Conservation (phyloP, 306 rosid species). For the Erythrophleum fordii region DNA sequence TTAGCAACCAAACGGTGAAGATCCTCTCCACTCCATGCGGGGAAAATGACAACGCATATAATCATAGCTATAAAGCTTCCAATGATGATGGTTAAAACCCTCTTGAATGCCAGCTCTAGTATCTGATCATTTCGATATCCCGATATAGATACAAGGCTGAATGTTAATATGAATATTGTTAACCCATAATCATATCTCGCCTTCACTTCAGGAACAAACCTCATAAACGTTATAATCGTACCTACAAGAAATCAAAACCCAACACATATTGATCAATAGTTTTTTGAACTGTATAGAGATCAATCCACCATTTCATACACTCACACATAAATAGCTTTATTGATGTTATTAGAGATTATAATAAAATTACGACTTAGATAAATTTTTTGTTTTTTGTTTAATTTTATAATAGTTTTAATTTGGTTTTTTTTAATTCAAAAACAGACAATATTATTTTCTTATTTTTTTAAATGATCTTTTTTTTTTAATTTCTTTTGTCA, state of each 20-base stretch:
- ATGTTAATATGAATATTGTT: conserved; percentile 56
- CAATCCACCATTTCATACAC: too few species aligned
- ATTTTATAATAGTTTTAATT: too few species aligned
- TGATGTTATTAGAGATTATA: too few species aligned
- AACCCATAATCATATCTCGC: conserved; percentile 69
- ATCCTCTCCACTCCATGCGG: conserved; percentile 72
- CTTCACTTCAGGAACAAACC: conserved; percentile 58
- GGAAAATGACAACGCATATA: conserved; percentile 52
- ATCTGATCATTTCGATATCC: conserved; percentile 54
- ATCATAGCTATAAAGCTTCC: conserved; percentile 53
- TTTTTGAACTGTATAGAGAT: too few species aligned
- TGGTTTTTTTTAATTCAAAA: too few species aligned
- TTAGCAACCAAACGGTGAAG: conserved; percentile 56
- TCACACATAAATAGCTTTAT: too few species aligned
- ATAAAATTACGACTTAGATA: too few species aligned
- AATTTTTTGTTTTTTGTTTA: too few species aligned
- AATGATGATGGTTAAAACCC: conserved; percentile 50
- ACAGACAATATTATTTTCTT: too few species aligned
- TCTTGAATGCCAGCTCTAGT: conserved; percentile 41
- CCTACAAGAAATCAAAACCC: background rate
- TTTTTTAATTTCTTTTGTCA: too few species aligned
- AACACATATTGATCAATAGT: too few species aligned
- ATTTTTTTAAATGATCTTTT: too few species aligned
- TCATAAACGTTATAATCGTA: conserved; percentile 46
- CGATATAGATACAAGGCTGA: conserved; percentile 54